Base-by-base conservation (phyloP, 495 filamentous ascomycete species). In the Penicillium alfredii region DNA sequence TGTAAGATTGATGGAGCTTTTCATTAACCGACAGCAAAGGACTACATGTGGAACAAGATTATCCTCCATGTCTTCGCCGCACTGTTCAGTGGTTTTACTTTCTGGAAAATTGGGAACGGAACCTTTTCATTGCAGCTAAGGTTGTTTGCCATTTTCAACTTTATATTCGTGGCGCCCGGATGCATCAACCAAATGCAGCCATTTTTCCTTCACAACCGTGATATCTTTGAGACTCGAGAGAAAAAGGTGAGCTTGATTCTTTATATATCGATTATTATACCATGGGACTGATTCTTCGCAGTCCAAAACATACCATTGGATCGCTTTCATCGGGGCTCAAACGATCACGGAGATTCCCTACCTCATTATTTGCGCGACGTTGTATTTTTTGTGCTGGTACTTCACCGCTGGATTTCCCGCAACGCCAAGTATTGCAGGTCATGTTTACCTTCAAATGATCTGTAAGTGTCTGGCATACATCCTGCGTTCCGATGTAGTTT, bases 111-210 rank as follows among this genome's bases (percentile, higher is more conserved):
- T 31, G 63, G 56, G n/a, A 43, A 65, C n/a, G 63, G 60, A 5
- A 50, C 61, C 4, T 64, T 63, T 18, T 49, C 45, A 7, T 39
- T 68, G 4, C 64, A 68, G 23, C 36, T 64, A 4, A 50, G 60
- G 30, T 42, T 66, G 2, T 66, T 68, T 47, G 56, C 84, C 29
- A 92, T 95, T 58, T 86, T 78, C 73, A 77, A 81, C 29, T 76
- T 85, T 8, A 71, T 77, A 35, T 84, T 81, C 56, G 73, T 77
- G 1, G 69, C 80, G 3, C 84, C 89, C 39, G 87, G 86, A 20
- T 78, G 92, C 26, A 87, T 89, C 52, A 92, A 92, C 47, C 84
- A 89, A 53, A 82, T 90, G 66, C 90, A 93, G 51, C 71, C 80
- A 35, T 81, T 94, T 60, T 94, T 94, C 68, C 68, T 88, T 58